Percentiles rank a stretch among this genome's conserved stretches.
Evolutionary conservation across 345 rosid species (phyloP).

Genomic region (Conringia planisiliqua): DNA sequence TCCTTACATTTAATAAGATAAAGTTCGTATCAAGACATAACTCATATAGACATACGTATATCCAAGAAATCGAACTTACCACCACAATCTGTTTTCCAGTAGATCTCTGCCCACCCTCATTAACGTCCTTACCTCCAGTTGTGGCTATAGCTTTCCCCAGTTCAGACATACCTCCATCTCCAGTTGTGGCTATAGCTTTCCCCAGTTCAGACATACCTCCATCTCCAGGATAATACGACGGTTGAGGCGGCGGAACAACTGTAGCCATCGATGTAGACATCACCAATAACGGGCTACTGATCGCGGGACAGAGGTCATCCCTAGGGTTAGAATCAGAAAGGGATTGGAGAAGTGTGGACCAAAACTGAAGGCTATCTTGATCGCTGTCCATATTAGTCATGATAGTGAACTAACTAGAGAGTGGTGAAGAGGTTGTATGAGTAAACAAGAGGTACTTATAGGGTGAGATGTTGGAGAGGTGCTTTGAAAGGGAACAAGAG

Average conservation of each 20-base stretch:
- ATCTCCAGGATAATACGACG: background rate
- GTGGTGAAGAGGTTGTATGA: background rate
- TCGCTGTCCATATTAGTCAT: background rate
- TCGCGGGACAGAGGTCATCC: background rate
- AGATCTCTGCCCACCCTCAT: background rate
- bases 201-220: background rate
- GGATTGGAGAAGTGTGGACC: conserved; percentile 14
- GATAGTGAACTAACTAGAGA: background rate
- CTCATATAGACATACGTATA: background rate
- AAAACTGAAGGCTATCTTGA: conserved; percentile 9
- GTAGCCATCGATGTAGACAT: conserved; percentile 12
- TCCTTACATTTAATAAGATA: background rate
- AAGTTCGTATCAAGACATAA: background rate
- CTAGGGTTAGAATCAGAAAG: background rate
- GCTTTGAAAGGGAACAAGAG: conserved; percentile 1
- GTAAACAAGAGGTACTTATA: background rate
- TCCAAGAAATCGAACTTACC: conserved; percentile 1
- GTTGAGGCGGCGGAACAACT: background rate
- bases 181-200: background rate
- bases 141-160: background rate
- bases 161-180: background rate
- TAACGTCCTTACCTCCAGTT: background rate
- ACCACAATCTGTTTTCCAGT: background rate
- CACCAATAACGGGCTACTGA: background rate
- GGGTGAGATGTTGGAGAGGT: background rate